Evolutionary conservation across 2,329 filamentous ascomycete species (phyloP), one percentile per base, ranked within the genome.

Genomic region (Escovopsis sp.): DNA sequence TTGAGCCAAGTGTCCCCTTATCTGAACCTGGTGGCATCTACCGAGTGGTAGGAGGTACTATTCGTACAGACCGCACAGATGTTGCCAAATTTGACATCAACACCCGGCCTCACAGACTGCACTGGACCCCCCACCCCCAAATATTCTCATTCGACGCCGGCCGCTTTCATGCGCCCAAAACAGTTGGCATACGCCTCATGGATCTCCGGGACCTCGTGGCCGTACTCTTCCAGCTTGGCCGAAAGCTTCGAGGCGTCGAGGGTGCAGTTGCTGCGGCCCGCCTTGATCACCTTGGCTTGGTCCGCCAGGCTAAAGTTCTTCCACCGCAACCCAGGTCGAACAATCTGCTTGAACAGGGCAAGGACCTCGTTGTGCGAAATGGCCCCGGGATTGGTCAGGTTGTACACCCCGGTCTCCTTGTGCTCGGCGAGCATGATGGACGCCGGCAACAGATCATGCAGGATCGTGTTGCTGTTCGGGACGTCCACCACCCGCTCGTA

Each of bases 331-430:
- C 54, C 56, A 2, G 77, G 77, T 35, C 76, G 69, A 33, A 82
- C 70, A 49, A 78, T 75, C 48, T 80, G 68, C 51, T 70, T 72
- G 62, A 80, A 81, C 36, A 82, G 62, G 3, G 61, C 51, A 34
- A 82, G 64, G 6, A 82, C 76, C 59, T 82, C 76, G 57, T 82
- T 82, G 61, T 82, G 77, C n/a, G 75, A 78, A 56, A 82, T 81
- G 48, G 75, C 73, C 11, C 77, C 78, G 0, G 78, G 78, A 60
- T 82, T 82, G 46, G 77, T 81, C 58, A 82, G 81, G 63, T 82
- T 82, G 61, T 77, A 80, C 49, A 82, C 64, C 15, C 78, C 78
- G 1, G 69, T 73, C 36, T 80, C 77, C 35, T 64, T 61, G 59
- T 78, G 67, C 56, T 80, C 72, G 26, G 77, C 72, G 49, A 81